Percentiles rank a stretch among this genome's conserved stretches.
Conservation (phyloP, 2,329 filamentous ascomycete species). For the Stachybotrys echinatus region DNA sequence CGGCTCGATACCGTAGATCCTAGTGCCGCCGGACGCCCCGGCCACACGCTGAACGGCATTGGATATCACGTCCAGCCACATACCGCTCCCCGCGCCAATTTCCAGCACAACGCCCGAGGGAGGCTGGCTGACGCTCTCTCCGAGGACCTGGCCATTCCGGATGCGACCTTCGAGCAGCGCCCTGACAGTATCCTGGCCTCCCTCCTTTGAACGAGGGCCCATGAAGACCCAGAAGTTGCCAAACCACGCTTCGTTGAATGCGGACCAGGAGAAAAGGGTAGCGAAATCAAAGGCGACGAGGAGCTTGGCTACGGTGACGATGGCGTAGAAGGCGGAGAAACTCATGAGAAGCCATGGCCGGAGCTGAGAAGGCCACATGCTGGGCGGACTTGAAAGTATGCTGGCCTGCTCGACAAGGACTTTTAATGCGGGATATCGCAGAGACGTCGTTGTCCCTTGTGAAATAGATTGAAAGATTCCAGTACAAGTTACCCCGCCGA, state of each 20-base stretch:
- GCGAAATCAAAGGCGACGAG: conserved; percentile 24
- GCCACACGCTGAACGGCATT: conserved; percentile 14
- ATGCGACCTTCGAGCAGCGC: conserved; percentile 50
- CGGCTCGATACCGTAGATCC: conserved; percentile 63
- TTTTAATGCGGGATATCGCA: too few species aligned
- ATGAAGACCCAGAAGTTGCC: conserved; percentile 52
- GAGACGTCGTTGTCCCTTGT: too few species aligned
- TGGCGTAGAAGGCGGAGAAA: conserved; percentile 44
- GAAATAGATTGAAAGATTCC: too few species aligned
- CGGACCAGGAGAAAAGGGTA: conserved; percentile 34
- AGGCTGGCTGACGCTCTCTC: conserved; percentile 26
- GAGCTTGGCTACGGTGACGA: conserved; percentile 41
- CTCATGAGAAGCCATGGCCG: conserved; percentile 49
- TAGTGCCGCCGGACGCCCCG: too few species aligned
- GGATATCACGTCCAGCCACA: conserved; percentile 53
- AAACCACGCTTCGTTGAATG: conserved; percentile 51
- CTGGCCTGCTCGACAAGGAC: too few species aligned
- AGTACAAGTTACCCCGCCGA: too few species aligned
- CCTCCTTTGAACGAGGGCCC: conserved; percentile 44
- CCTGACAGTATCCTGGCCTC: conserved; percentile 36
- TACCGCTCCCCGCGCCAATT: conserved; percentile 55
- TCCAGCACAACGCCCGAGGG: conserved; percentile 52
- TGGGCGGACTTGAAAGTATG: too few species aligned
- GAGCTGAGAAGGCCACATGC: too few species aligned
- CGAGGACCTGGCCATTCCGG: conserved; percentile 26